Evolutionary conservation across 257 asterid genomes (phyloP), one percentile per base, ranked within the genome.

Genomic region (Apocynum venetum): DNA sequence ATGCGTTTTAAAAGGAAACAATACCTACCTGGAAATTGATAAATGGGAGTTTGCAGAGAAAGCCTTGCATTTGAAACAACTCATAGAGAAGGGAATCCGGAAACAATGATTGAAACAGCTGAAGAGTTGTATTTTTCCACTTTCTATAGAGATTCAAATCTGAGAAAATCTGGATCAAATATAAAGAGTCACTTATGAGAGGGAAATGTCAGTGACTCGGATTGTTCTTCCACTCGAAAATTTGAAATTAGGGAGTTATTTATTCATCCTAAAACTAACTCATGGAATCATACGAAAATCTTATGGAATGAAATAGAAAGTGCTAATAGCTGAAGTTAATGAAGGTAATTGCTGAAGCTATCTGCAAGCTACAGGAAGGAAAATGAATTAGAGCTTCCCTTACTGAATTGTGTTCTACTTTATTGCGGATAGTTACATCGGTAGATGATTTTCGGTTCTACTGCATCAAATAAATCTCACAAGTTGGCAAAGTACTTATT

Each of bases 31-130:
- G 98, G 98, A 89, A 89, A 81, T 76, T 93, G 82, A 85, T 87
- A 1, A 97, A 93, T 9, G 99, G 31, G 99, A 53, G 82, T 91
- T 55, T 96, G 99, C 86, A 89, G 87, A 87, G 99, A 96, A 84
- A 93, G 97, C 83, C 96, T 96, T 67, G 99, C 99, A 59, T 96
- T 93, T 82, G 98, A 96, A 88, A 96, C 98, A 38, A 98, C 99
- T 77, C 87, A 71, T 75, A 88, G 97, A 71, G 99, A 96, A 84
- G 99, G 99, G 41, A 85, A 91, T 74, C 98, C 98, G 0, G 84
- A 81, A 64, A 79, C 87, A 64, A 73, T 95, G 53, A 91, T 95
- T 79, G 82, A 25, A 75, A 85, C 97, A 85, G 98, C 99, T 0
- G 88, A 87, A 82, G 96, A 90, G 74, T 71, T 95, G 77, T 95